Evolutionary conservation across 1,284 basidiomycete genomes (phyloP), one percentile per base, ranked within the genome.

Genomic region (Mycena sp.): DNA sequence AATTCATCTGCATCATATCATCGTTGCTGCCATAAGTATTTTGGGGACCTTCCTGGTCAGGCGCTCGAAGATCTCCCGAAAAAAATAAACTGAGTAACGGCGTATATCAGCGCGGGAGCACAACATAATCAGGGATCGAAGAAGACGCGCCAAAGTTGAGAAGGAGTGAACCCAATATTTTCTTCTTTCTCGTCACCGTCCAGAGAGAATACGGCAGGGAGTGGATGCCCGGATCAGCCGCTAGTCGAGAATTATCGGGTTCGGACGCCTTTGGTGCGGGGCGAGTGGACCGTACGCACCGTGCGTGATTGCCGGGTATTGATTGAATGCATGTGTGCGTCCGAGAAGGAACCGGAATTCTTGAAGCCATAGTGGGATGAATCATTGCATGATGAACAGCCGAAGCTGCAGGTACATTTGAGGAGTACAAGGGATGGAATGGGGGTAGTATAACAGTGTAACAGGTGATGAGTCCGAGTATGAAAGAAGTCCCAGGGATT

Each of bases 341-440:
- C 50, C 55, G 50, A 71, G 64, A 66, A 64, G 64, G 50, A 30
- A 70, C 52, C 62, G 46, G 57, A 65, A 44, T 44, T 44, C 10
- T 11, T 13, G 8, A 44, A 44, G 13, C 41, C 16, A 44, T 4
- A 44, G 16, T 44, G 41, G 16, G 41, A 44, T 44, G 41, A 16
- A 44, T 44, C 13, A 44, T 34, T 34, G 30, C 30, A 72, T 72
- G 71, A 61, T 72, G 71, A 41, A 39, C 70, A 72, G 63, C 63
- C 66, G 44, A 68, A 61, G 70, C 70, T 65, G 71, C 59, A 65
- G 39, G 37, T 72, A 72, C 71, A 72, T 54, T 54, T 54, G 52
- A 54, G 37, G 60, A 65, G 63, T 65, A 68, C 65, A 67, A 46
- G 61, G 66, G 48, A 63, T 57, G 54, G 38, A 65, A 65, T 64